Conservation (phyloP, 768 basidiomycete species). For the Termitomyces eurrhizus region DNA sequence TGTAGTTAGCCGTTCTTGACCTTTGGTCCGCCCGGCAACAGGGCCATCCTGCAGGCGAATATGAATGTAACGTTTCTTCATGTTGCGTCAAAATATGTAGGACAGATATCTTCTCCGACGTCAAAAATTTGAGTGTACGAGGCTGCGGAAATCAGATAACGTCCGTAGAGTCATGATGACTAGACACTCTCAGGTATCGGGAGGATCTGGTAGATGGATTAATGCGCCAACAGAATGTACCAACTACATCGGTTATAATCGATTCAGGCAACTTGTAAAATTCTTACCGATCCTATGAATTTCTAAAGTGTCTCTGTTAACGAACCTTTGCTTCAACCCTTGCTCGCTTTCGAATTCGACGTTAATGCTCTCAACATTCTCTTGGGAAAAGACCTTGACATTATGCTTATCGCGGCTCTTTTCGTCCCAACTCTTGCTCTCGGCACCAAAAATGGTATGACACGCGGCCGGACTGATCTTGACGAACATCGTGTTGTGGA, state of each 20-base stretch:
- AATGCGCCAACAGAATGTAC: neutral
- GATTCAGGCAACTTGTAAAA: neutral
- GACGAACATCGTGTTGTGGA: neutral
- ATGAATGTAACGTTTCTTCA: neutral
- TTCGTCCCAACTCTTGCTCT: neutral
- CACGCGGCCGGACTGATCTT: neutral
- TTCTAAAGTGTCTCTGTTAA: neutral
- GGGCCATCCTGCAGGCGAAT: neutral
- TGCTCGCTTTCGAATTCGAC: neutral
- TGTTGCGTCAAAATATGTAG: neutral
- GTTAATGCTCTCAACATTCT: neutral
- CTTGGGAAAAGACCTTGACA: neutral
- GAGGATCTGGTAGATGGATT: neutral
- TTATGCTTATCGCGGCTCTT: neutral
- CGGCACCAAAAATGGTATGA: neutral
- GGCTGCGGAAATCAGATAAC: neutral
- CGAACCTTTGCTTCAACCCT: neutral
- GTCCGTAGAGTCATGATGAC: neutral
- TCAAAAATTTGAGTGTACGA: neutral
- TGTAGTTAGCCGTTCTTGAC: neutral
- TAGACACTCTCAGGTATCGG: neutral
- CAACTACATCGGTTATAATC: neutral
- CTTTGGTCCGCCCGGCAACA: neutral
- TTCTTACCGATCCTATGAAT: neutral
- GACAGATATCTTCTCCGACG: neutral